A percentile compares a stretch with the other conserved stretches of the same genome.
phyloP scores from a whole-genome alignment of 805 yeast genomes.

The Metschnikowia cubensis region DNA sequence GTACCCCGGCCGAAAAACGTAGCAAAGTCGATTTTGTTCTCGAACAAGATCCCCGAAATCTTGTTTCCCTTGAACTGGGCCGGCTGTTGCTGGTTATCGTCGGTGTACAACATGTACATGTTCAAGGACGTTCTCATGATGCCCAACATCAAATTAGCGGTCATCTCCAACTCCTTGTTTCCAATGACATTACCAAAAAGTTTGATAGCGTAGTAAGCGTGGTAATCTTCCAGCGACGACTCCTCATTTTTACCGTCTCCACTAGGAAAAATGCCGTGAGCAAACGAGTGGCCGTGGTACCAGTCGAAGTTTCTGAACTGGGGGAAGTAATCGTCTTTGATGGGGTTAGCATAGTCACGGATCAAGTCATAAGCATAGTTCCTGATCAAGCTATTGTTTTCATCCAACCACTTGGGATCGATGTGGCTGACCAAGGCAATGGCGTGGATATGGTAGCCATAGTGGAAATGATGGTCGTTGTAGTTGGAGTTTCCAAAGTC shows the following conservation, averaged over 20 bases:
- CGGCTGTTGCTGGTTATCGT: constrained; percentile 56
- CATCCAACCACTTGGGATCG: constrained; percentile 40
- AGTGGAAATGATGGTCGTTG: constrained; percentile 76
- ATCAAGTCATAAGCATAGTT: constrained; percentile 55
- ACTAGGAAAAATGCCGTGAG: constrained; percentile 63
- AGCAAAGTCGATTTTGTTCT: constrained; percentile 67
- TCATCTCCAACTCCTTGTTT: constrained; percentile 47
- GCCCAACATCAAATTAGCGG: constrained; percentile 60
- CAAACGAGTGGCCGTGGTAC: constrained; percentile 78
- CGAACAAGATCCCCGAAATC: constrained; percentile 71
- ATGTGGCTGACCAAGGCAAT: constrained; percentile 59
- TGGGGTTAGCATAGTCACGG: constrained; percentile 68
- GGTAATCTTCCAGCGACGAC: constrained; percentile 70
- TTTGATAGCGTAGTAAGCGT: constrained; percentile 64
- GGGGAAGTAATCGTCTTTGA: constrained; percentile 56
- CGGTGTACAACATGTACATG: constrained; percentile 50
- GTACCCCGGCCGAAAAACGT: constrained; percentile 72
- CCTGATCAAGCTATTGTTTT: constrained; percentile 30
- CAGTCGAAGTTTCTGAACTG: constrained; percentile 68
- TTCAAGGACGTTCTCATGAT: constrained; percentile 52
- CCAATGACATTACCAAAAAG: constrained; percentile 58
- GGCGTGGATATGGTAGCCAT: constrained; percentile 70
- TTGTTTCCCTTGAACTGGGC: constrained; percentile 52
- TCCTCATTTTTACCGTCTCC: constrained; percentile 80
- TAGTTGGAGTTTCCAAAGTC: constrained; percentile 74